phyloP scores from a whole-genome alignment of 768 basidiomycete genomes.

The Tulasnella sp. region DNA sequence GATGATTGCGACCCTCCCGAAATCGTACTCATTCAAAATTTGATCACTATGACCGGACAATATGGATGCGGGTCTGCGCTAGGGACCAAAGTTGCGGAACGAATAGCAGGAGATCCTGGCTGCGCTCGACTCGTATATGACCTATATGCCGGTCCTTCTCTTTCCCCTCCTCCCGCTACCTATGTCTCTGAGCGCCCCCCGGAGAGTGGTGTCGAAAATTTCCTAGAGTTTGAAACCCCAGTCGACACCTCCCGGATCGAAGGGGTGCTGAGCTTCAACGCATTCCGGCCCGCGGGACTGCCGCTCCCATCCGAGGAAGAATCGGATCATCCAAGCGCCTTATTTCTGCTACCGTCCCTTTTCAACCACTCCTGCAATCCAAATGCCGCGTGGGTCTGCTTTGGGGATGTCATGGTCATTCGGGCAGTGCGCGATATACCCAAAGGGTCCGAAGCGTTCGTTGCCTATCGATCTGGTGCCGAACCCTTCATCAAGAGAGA shows the following conservation, averaged over 20 bases:
- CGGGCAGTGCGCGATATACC: constrained; percentile 32
- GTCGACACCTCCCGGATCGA: constrained; percentile 35
- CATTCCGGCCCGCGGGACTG: constrained; percentile 24
- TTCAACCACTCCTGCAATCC: constrained; percentile 39
- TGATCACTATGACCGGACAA: constrained; percentile 21
- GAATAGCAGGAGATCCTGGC: constrained; percentile 33
- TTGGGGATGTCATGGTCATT: constrained; percentile 37
- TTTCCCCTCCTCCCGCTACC: constrained; percentile 28
- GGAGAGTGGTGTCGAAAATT: background rate
- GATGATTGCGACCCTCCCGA: constrained; percentile 27
- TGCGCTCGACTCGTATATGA: constrained; percentile 29
- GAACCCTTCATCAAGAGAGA: background rate
- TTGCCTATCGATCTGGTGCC: constrained; percentile 24
- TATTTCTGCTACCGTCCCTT: constrained; percentile 36
- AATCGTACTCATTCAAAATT: constrained; percentile 14
- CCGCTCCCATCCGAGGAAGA: background rate
- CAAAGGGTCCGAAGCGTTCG: constrained; percentile 34
- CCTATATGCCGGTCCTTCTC: constrained; percentile 34
- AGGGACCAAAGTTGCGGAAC: constrained; percentile 20
- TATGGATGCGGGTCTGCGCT: constrained; percentile 23
- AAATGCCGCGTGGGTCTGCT: constrained; percentile 32
- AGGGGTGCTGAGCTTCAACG: constrained; percentile 32
- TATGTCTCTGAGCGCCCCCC: constrained; percentile 20
- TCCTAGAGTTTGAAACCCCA: constrained; percentile 17
- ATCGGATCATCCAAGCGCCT: constrained; percentile 28